Percentiles rank a stretch among this genome's conserved stretches.
phyloP scores from a whole-genome alignment of 805 yeast genomes.

The Hanseniaspora valbyensis region DNA sequence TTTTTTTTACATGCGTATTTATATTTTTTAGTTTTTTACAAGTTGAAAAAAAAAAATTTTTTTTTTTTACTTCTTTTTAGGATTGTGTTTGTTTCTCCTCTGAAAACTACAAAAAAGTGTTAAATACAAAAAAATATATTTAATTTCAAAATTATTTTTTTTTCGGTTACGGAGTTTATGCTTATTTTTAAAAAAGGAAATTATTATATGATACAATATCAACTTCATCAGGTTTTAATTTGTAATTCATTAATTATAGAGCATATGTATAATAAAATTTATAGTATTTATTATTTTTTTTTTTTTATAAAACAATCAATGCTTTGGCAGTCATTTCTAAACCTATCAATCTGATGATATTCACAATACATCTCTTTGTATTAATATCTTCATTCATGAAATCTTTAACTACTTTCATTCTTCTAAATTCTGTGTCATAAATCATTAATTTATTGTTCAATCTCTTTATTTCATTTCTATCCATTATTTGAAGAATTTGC shows the following conservation, averaged over 20 bases:
- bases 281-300: background rate
- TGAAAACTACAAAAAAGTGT: too few relatives aligned
- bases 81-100: too few relatives aligned
- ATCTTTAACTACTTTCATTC: conserved; percentile 23
- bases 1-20: too few relatives aligned
- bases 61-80: too few relatives aligned
- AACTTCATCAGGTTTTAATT: too few relatives aligned
- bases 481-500: conserved; percentile 34
- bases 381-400: conserved; percentile 21
- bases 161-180: too few relatives aligned
- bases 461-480: conserved; percentile 23
- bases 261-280: background rate
- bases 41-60: too few relatives aligned
- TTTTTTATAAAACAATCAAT: conserved; percentile 21
- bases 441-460: conserved; percentile 23
- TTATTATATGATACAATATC: too few relatives aligned
- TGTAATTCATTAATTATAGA: too few relatives aligned
- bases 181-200: background rate
- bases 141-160: too few relatives aligned
- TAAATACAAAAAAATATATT: too few relatives aligned
- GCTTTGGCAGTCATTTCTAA: conserved; percentile 29
- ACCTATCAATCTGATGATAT: conserved; percentile 38
- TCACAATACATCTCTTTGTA: conserved; percentile 29
- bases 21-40: too few relatives aligned
- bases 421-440: conserved; percentile 22